These are phyloP conservation scores for Arctostaphylos glauca DNA, from an alignment of 148 eudicot species.

Conservation along the genomic window DNA sequence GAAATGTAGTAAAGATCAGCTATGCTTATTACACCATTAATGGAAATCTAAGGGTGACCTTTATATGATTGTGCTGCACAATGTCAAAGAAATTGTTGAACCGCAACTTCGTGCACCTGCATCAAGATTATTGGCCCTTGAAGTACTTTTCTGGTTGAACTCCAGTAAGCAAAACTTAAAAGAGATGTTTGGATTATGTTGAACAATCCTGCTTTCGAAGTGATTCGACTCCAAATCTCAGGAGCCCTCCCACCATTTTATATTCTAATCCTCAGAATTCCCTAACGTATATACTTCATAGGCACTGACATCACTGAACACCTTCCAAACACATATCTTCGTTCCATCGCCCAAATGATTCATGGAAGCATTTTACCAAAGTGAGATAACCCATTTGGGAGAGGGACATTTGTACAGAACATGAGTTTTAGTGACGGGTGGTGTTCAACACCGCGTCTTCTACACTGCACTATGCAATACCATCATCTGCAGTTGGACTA, in stretches of 20 bases:
- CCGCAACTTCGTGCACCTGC: neutral
- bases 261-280: neutral
- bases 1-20: neutral
- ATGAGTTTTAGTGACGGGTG: neutral
- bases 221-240: neutral
- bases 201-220: neutral
- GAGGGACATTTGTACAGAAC: neutral
- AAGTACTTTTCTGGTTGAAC: neutral
- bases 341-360: too few relatives aligned
- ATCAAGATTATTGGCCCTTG: neutral
- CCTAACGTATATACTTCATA: neutral
- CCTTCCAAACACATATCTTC: too few relatives aligned
- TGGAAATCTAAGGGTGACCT: neutral
- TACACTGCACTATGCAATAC: neutral
- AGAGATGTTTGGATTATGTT: neutral
- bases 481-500: constrained; percentile 7
- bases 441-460: neutral
- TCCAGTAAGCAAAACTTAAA: neutral
- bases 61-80: neutral
- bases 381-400: neutral
- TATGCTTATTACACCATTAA: neutral
- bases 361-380: neutral
- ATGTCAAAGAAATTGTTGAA: neutral
- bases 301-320: too few relatives aligned
- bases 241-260: neutral